These are phyloP conservation scores for Mycena haematopus DNA, from an alignment of 768 basidiomycete species.

Conservation along the genomic window DNA sequence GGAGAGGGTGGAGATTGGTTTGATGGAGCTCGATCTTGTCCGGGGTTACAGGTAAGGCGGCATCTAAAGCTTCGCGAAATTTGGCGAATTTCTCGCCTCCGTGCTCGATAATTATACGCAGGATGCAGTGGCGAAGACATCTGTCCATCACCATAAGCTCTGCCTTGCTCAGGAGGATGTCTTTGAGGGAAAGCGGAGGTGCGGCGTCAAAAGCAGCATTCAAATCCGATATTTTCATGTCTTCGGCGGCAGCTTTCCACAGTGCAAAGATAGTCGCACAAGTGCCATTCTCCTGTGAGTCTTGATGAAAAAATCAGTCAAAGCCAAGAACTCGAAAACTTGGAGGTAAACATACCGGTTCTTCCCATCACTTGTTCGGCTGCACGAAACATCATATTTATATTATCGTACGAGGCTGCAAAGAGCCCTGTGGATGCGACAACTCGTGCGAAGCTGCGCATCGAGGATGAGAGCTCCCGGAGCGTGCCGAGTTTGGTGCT, in stretches of 20 bases:
- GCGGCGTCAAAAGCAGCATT: constrained; percentile 33
- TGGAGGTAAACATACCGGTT: neutral
- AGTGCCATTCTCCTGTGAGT: constrained; percentile 41
- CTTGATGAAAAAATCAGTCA: neutral
- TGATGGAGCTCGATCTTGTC: constrained; percentile 38
- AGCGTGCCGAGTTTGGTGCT: neutral
- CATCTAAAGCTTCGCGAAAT: constrained; percentile 31
- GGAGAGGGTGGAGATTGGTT: constrained; percentile 38
- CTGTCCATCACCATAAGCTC: constrained; percentile 30
- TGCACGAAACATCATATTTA: neutral
- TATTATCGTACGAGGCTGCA: neutral
- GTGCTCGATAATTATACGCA: constrained; percentile 38
- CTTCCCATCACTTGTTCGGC: neutral
- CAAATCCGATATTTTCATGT: constrained; percentile 35
- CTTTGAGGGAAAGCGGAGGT: constrained; percentile 30
- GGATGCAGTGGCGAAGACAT: constrained; percentile 34
- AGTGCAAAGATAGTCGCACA: constrained; percentile 42
- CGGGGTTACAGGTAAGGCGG: constrained; percentile 6
- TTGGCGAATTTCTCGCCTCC: constrained; percentile 38
- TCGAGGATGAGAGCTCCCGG: neutral
- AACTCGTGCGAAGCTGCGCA: neutral
- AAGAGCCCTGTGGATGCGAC: neutral
- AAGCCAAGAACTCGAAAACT: neutral
- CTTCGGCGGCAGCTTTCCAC: constrained; percentile 32
- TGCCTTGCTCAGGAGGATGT: constrained; percentile 35